Base-by-base conservation (phyloP, 192 early-diverging fungal species). In the Coemansia sp. region DNA sequence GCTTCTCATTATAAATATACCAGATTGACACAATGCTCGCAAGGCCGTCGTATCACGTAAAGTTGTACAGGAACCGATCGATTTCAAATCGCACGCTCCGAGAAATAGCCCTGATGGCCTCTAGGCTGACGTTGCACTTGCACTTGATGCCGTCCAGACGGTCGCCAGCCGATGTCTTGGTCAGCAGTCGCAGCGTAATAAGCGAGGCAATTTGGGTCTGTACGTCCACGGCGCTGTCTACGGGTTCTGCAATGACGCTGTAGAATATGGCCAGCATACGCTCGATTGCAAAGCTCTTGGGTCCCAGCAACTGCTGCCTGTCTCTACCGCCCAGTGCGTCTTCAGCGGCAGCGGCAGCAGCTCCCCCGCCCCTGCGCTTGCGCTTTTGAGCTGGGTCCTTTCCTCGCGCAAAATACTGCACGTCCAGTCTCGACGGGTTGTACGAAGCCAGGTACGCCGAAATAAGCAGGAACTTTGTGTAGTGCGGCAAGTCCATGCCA, bases 231-330 rank as follows among this genome's bases (percentile, higher is more conserved):
- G 84, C 87, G 54, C 88, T 86, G 19, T 94, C 92, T 6, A 89
- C 73, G 5, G 86, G 77, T 39, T 93, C 88, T 4, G 87, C 89
- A 19, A 94, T 77, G 20, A 95, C 91, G 66, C 89, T 92, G 74
- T 97, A 94, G 76, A 98, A 98, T 47, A 99, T 98, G 42, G 97
- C 97, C 68, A 96, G 73, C 93, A 99, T 91, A 24, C 97, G 87
- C 66, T 99, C 96, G n/a, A 99, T 82, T 0, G 92, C 92, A 84
- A 99, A 99, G 6, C 89, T 68, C 68, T 93, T 95, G 2, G 97
- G 96, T 0, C 97, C 97, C 10, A 95, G 71, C 2, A 97, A 82
- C 64, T 97, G 95, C 71, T 93, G 95, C 15, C 95, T 84, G 36
- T 87, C 81, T 65, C 84, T 60, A 0, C 78, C 84, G 62, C 62